These are phyloP conservation scores for Lathyrus tuberosus DNA, from an alignment of 306 rosid genomes.

Conservation along the genomic window DNA sequence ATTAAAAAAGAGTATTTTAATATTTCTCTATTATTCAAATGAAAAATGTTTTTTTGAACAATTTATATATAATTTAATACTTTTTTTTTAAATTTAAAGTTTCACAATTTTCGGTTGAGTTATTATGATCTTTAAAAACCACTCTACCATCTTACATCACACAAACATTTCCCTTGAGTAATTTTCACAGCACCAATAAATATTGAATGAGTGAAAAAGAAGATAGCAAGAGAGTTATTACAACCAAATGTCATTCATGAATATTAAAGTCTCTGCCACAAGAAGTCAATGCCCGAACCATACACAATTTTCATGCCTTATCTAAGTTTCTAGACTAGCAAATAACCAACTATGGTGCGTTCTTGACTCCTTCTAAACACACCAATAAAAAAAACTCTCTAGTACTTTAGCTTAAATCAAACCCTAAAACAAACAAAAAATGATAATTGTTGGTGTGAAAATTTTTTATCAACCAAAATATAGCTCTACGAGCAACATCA, in stretches of 20 bases:
- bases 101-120: not conserved
- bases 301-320: slow-evolving; percentile 49
- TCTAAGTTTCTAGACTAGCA: slow-evolving; percentile 20
- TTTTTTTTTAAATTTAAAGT: not conserved
- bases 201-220: not conserved
- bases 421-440: slow-evolving; percentile 13
- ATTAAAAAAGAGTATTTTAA: not conserved
- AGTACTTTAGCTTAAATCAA: not conserved
- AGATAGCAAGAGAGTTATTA: slow-evolving; percentile 4
- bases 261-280: slow-evolving; percentile 48
- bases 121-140: not conserved
- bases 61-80: not conserved
- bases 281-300: slow-evolving; percentile 99
- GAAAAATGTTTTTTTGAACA: no score
- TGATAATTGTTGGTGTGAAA: slow-evolving; percentile 67
- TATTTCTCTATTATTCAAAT: not conserved
- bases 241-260: slow-evolving; percentile 28
- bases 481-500: slow-evolving; percentile 36
- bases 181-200: not conserved
- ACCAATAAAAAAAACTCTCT: not conserved
- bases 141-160: not conserved
- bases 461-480: slow-evolving; percentile 50
- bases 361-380: slow-evolving; percentile 78
- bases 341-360: slow-evolving; percentile 76
- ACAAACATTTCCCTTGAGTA: not conserved